Evolutionary conservation across 257 asterid genomes (phyloP).

Genomic region (Solanum corneliomulleri): DNA sequence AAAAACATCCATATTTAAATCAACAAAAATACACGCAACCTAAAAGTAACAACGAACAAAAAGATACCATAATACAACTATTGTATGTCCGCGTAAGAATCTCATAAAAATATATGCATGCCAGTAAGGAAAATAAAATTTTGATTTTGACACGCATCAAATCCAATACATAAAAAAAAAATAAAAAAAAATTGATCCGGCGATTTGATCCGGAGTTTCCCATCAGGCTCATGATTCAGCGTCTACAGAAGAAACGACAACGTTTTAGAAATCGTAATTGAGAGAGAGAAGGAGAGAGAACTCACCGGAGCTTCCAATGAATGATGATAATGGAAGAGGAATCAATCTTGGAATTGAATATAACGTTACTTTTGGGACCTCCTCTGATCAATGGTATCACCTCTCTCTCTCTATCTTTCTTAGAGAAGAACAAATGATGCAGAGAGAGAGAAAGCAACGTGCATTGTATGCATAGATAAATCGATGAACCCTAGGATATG

Average conservation of each 20-base stretch:
- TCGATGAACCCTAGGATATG: neutral
- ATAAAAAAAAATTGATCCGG: neutral
- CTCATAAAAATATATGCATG: neutral
- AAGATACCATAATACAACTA: neutral
- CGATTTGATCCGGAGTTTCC: neutral
- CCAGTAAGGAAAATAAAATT: neutral
- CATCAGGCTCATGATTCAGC: neutral
- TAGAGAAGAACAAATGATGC: neutral
- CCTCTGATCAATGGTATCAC: neutral
- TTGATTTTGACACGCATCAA: neutral
- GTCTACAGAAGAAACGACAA: neutral
- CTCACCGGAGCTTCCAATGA: neutral
- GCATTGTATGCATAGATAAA: neutral
- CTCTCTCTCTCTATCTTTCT: neutral
- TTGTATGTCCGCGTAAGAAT: neutral
- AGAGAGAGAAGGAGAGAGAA: neutral
- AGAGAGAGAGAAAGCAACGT: neutral
- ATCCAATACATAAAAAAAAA: neutral
- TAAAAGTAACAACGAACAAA: neutral
- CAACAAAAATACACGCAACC: neutral
- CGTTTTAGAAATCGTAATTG: neutral
- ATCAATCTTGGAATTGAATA: neutral
- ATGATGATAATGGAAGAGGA: neutral
- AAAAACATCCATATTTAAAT: neutral
- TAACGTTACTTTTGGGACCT: neutral